A percentile compares a stretch with the other conserved stretches of the same genome.
Evolutionary conservation across 768 basidiomycete species (phyloP).

Genomic region (Candolleomyces aberdarensis): DNA sequence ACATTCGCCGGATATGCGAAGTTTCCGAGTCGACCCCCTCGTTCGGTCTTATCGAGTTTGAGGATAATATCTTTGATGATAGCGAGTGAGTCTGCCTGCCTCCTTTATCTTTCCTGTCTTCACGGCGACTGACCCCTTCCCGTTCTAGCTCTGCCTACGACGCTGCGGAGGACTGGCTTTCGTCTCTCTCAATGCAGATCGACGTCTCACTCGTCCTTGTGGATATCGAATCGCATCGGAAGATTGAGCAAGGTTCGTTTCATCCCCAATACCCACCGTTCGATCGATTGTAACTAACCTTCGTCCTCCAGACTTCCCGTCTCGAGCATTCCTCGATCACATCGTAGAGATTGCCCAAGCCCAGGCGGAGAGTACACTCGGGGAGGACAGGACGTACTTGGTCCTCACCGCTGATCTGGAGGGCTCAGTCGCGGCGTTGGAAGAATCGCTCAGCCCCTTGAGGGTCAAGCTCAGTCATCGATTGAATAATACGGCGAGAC

Average conservation of each 20-base stretch:
- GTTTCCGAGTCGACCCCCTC: conserved; percentile 13
- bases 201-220: conserved; percentile 31
- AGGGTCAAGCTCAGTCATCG: conserved; percentile 36
- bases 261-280: background rate
- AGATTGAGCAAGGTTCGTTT: conserved; percentile 42
- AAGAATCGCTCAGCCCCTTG: conserved; percentile 26
- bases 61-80: conserved; percentile 29
- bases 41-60: conserved; percentile 32
- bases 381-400: conserved; percentile 11
- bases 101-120: conserved; percentile 6
- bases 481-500: conserved; percentile 39
- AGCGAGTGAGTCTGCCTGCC: conserved; percentile 33
- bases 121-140: background rate
- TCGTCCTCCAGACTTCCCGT: conserved; percentile 38
- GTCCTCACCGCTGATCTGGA: conserved; percentile 29
- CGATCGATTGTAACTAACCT: background rate
- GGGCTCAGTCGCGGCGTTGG: conserved; percentile 29
- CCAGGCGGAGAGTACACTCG: conserved; percentile 21
- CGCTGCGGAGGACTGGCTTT: conserved; percentile 38
- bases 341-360: conserved; percentile 40
- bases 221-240: conserved; percentile 42
- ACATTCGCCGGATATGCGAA: conserved; percentile 18
- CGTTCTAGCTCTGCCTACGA: conserved; percentile 39
- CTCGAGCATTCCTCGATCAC: conserved; percentile 46
- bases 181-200: conserved; percentile 20